Base-by-base conservation (phyloP, 768 basidiomycete genomes). In the Royoungia palumana region DNA sequence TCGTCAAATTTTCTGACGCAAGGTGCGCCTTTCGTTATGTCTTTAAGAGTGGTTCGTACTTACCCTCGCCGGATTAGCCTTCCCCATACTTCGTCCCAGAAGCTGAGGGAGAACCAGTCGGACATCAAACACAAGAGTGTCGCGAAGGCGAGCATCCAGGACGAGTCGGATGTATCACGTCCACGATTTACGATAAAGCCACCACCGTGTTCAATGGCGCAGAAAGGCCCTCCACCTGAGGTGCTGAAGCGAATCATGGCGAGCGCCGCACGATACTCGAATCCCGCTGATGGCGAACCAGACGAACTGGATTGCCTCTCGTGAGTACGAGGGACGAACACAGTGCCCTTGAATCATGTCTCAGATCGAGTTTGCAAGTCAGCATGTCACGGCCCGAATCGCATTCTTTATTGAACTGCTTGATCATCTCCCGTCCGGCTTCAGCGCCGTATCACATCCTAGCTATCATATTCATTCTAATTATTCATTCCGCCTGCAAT, bases 271-370 rank as follows among this genome's bases (percentile, higher is more conserved):
- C 56, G 58, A 30, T 43, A 58, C 44, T 35, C 53, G 12, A 48
- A 41, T n/a, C 42, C 50, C 28, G 47, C 47, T 7, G 59, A 69
- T 25, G 66, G 69, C 48, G 76, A 74, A 44, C 70, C 73, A 7
- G 76, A 77, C 48, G 74, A 74, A 24, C 65, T 77, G 39, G 75
- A 77, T 51, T 77, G 75, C 51, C 62, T 77, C 30, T 70, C 73
- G 27, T 75, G 60, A 75, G 14, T 19, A 27, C 32, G 34, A 21
- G 16, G 10, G 20, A 14, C 12, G n/a, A 20, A n/a, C n/a, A 11
- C 11, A 7, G 14, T 12, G 9, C 14, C 20, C 28, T 28, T 37
- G 19, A 30, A 28, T 42, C 28, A 10, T 6, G 13, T 20, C 13
- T 14, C 19, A 14, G 39, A 21, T 21, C 27, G 14, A 20, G 42